Evolutionary conservation across 495 filamentous ascomycete species (phyloP).

Genomic region (Physcia stellaris): DNA sequence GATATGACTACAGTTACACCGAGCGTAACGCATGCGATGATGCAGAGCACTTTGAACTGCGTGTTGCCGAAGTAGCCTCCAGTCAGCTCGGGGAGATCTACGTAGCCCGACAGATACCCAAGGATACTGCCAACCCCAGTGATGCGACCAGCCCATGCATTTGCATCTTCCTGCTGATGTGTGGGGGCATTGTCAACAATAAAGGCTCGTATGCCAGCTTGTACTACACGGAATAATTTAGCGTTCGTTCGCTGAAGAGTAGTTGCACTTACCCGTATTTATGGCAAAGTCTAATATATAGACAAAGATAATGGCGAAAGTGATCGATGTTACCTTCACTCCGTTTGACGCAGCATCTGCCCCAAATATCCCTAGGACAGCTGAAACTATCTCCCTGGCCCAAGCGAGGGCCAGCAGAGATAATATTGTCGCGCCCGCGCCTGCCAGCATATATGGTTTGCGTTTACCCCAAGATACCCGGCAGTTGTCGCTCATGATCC

Average conservation of each 20-base stretch:
- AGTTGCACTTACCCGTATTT: conserved; percentile 55
- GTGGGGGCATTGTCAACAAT: conserved; percentile 81
- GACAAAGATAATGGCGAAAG: conserved; percentile 66
- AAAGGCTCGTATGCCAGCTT: conserved; percentile 78
- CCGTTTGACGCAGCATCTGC: conserved; percentile 44
- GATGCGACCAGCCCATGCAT: conserved; percentile 73
- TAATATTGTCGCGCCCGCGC: conserved; percentile 56
- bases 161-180: conserved; percentile 81
- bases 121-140: conserved; percentile 76
- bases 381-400: conserved; percentile 64
- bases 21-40: conserved; percentile 61
- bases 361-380: conserved; percentile 58
- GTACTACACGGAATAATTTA: conserved; percentile 36
- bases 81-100: conserved; percentile 49
- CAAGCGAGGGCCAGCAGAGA: conserved; percentile 67
- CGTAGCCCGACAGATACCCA: conserved; percentile 71
- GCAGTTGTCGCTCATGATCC: conserved; percentile 80
- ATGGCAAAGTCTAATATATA: conserved; percentile 84
- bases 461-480: conserved; percentile 68
- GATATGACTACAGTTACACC: conserved; percentile 51
- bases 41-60: conserved; percentile 82
- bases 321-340: conserved; percentile 46
- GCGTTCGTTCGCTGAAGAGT: neutral
- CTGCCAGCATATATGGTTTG: conserved; percentile 77
- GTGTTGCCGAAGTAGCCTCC: conserved; percentile 67